These are phyloP conservation scores for Diplosphaera chodatii DNA, from an alignment of 139 green algal species.

Conservation along the genomic window DNA sequence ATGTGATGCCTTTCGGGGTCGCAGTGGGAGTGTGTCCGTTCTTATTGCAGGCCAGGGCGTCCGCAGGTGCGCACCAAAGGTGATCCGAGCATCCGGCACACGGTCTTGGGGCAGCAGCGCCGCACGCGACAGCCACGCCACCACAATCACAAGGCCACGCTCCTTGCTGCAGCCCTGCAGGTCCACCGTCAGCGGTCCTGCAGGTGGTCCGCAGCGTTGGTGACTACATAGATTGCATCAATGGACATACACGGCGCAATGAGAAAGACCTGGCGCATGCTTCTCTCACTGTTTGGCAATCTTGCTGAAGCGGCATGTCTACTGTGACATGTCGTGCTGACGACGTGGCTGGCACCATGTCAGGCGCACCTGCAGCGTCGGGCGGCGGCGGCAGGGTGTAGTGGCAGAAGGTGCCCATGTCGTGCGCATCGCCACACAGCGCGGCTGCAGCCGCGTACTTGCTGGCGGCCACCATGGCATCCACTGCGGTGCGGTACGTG, in stretches of 20 bases:
- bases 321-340: not conserved
- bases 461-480: not conserved
- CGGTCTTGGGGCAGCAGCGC: slow-evolving; percentile 6
- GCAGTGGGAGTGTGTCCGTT: too few species aligned
- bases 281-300: too few species aligned
- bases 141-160: slow-evolving; percentile 3
- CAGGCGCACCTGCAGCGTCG: not conserved
- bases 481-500: slow-evolving; percentile 8
- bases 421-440: slow-evolving; percentile 14
- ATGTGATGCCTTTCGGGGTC: too few species aligned
- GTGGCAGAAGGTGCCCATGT: slow-evolving; percentile 1
- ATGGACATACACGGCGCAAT: too few species aligned
- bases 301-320: not conserved
- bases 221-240: too few species aligned
- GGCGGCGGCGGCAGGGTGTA: slow-evolving; percentile 14
- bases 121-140: slow-evolving; percentile 15
- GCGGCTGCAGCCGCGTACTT: slow-evolving; percentile 6
- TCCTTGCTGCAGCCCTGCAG: slow-evolving; percentile 1
- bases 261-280: too few species aligned
- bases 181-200: not conserved
- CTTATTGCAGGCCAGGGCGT: too few species aligned
- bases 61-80: slow-evolving; percentile 5
- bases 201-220: too few species aligned
- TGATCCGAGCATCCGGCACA: slow-evolving; percentile 7
- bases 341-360: not conserved